These are phyloP conservation scores for Phytophthora gonapodyides DNA, from an alignment of 352 stramenopile species.

Conservation along the genomic window DNA sequence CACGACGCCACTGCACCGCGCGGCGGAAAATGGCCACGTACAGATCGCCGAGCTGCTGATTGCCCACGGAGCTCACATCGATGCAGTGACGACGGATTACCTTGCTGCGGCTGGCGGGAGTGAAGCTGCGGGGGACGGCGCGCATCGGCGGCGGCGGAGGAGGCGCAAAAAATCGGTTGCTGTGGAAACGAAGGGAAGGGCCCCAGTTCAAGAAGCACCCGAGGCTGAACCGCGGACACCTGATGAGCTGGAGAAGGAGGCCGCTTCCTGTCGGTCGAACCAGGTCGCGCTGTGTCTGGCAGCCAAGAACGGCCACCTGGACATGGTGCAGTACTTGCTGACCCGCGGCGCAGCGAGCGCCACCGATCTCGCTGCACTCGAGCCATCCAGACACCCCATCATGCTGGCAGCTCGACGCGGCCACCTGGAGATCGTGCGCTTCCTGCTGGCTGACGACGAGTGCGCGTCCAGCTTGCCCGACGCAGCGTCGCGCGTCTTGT, in stretches of 20 bases:
- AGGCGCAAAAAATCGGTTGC: conserved; percentile 32
- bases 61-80: conserved; percentile 54
- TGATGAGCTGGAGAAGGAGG: conserved; percentile 35
- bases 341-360: conserved; percentile 20
- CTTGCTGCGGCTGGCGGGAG: conserved; percentile 25
- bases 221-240: conserved; percentile 14
- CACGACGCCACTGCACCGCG: conserved; percentile 56
- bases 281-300: conserved; percentile 50
- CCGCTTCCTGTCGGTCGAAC: conserved; percentile 29
- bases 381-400: conserved; percentile 44
- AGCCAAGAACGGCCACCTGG: conserved; percentile 56
- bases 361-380: conserved; percentile 30
- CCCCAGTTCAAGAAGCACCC: conserved; percentile 14
- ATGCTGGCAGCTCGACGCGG: conserved; percentile 48
- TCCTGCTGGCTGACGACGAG: conserved; percentile 41
- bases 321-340: conserved; percentile 57
- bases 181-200: conserved; percentile 26
- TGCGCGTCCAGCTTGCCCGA: conserved; percentile 42
- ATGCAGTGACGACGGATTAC: conserved; percentile 63
- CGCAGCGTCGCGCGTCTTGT: conserved; percentile 48
- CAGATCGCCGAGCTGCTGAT: conserved; percentile 58
- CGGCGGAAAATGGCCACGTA: conserved; percentile 56
- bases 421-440: conserved; percentile 54
- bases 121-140: conserved; percentile 10
- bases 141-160: conserved; percentile 21